Evolutionary conservation across 2,329 filamentous ascomycete genomes (phyloP).

Genomic region (Xylariaceae sp.): DNA sequence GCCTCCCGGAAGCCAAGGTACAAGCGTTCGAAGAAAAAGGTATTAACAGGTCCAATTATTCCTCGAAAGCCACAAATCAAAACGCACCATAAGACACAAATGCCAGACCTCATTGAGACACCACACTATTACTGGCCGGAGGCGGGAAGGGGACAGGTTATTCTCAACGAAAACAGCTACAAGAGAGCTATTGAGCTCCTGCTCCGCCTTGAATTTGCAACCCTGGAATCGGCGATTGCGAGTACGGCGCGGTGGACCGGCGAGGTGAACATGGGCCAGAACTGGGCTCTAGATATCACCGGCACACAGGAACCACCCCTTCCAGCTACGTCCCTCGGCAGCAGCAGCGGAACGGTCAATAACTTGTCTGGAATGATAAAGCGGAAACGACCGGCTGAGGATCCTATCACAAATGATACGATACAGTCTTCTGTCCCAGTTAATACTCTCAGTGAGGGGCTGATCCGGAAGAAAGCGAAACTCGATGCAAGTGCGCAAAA

Average conservation of each 20-base stretch:
- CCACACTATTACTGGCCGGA: slow-evolving; percentile 68
- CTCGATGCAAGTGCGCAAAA: slow-evolving; percentile 19
- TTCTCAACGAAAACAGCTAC: slow-evolving; percentile 67
- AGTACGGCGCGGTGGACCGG: slow-evolving; percentile 72
- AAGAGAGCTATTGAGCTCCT: slow-evolving; percentile 70
- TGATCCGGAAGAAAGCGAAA: slow-evolving; percentile 57
- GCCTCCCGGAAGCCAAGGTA: slow-evolving; percentile 18
- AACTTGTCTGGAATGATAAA: slow-evolving; percentile 54
- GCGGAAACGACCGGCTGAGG: slow-evolving; percentile 43
- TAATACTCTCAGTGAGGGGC: slow-evolving; percentile 40
- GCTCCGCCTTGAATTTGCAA: slow-evolving; percentile 74
- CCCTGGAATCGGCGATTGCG: slow-evolving; percentile 60
- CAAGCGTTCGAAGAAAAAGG: slow-evolving; percentile 51
- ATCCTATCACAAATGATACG: slow-evolving; percentile 1
- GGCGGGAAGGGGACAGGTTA: slow-evolving; percentile 62
- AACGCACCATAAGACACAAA: slow-evolving; percentile 54
- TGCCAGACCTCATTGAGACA: slow-evolving; percentile 55
- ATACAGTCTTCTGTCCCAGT: slow-evolving; percentile 22
- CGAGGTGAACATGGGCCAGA: slow-evolving; percentile 60
- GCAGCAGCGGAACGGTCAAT: slow-evolving; percentile 39
- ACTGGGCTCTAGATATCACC: slow-evolving; percentile 55
- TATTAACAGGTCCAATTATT: slow-evolving; percentile 61
- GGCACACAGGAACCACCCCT: slow-evolving; percentile 44
- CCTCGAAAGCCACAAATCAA: slow-evolving; percentile 68
- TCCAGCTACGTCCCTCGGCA: slow-evolving; percentile 10